Evolutionary conservation across 441 rosid species (phyloP), one percentile per base, ranked within the genome.

Genomic region (Pelargonium hybrid): DNA sequence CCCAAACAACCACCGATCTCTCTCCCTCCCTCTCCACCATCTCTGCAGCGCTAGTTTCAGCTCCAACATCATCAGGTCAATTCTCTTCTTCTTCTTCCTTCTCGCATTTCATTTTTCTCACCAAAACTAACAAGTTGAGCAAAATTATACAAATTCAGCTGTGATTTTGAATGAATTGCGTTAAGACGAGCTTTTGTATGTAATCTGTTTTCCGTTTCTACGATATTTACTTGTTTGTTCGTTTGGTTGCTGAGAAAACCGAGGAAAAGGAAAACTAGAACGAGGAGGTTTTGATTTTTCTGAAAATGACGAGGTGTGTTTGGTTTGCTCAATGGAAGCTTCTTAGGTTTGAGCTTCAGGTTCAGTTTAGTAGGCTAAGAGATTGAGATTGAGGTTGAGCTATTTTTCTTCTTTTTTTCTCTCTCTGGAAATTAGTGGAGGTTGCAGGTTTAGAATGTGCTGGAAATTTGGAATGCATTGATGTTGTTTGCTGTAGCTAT

Each of bases 161-260:
- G 26, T 21, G 10, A 8, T 4, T 25, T 10, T 59, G 7, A 26
- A 26, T 23, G 64, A 59, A 59, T 59, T 59, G 64, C 23, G 34
- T 10, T 59, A 15, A 31, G 18, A 50, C 37, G 5, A 5, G 74
- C 41, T 71, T 64, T 20, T 9, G 29, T 59, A 6, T 10, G 64
- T 5, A 45, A 10, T 59, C 21, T 56, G 18, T 66, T 48, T 2
- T 21, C 45, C 8, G 13, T 26, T 3, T 34, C 57, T 1, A 20
- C 11, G 15, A 13, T 26, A 34, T 23, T 9, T 2, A 5, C 2
- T 31, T 64, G n/a, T 61, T 45, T 68, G 18, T 70, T 47, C 67
- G 70, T 71, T 74, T 72, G 72, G 31, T 69, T 63, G 57, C 50
- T n/a, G 67, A 61, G 77, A 57, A 72, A 64, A 63, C 37, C 29